Base-by-base conservation (phyloP, 2,329 filamentous ascomycete species). In the Calonectria honghensis region DNA sequence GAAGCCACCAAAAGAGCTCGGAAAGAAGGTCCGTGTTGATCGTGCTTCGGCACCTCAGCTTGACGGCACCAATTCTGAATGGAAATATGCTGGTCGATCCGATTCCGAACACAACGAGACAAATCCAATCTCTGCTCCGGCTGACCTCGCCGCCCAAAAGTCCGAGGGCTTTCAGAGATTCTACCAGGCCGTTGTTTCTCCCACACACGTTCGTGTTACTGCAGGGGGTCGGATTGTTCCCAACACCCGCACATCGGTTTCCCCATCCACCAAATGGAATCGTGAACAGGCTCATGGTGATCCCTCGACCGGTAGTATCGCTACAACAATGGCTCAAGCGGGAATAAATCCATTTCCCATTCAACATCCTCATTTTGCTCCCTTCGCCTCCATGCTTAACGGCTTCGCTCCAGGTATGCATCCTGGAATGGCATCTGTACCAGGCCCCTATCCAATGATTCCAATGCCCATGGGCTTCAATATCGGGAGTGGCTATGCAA, bases 111-210 rank as follows among this genome's bases (percentile, higher is more conserved):
- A 85, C n/a, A 79, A 82, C 24, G 82, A 83, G 54, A 84, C 81
- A 52, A 89, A 89, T 61, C 90, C 90, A 9, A 84, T 91, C 45
- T 84, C 89, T 66, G 91, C 91, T 29, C 91, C 91, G 14, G 82
- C 87, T 27, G 90, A 87, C 11, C 82, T 90, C 41, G 84, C 82
- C 48, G 89, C 90, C 32, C 91, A 93, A 81, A 89, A 90, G 77
- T 89, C 88, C 41, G 91, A 93, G 81, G 92, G 92, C n/a, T 94
- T 94, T 78, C 90, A 92, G 81, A 88, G 89, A 68, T 94, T 94
- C 81, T 93, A 92, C 84, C 91, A 92, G 81, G 91, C 92, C 14
- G 92, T 93, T n/a, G 88, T 91, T 6, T 94, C 92, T 41, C 92
- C 92, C 10, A 92, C 91, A 18, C 91, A 93, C 82, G 89, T 93